Evolutionary conservation across 2,329 filamentous ascomycete species (phyloP).

Genomic region (Xylaria digitata): DNA sequence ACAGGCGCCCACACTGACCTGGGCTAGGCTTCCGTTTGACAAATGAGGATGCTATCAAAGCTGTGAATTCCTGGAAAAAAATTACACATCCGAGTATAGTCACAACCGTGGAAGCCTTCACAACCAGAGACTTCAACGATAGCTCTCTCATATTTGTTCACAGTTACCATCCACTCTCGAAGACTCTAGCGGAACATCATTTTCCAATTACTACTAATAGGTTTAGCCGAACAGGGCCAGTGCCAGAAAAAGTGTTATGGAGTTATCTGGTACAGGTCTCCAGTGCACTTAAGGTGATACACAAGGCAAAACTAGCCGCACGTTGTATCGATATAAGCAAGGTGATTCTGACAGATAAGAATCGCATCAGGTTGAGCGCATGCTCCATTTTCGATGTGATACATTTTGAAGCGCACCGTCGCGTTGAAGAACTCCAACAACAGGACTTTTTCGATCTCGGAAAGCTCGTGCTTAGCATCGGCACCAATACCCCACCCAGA

Average conservation of each 20-base stretch:
- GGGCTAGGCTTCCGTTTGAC: constrained; percentile 80
- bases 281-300: constrained; percentile 87
- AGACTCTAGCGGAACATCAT: constrained; percentile 88
- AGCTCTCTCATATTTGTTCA: constrained; percentile 94
- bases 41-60: constrained; percentile 87
- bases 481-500: constrained; percentile 70
- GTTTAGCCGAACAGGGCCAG: constrained; percentile 58
- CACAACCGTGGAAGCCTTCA: constrained; percentile 90
- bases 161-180: constrained; percentile 91
- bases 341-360: constrained; percentile 89
- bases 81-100: constrained; percentile 86
- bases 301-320: constrained; percentile 82
- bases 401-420: constrained; percentile 77
- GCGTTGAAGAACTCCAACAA: constrained; percentile 81
- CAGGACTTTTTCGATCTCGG: constrained; percentile 90
- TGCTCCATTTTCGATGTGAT: constrained; percentile 92
- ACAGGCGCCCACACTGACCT: constrained; percentile 28
- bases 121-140: constrained; percentile 90
- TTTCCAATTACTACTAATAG: constrained; percentile 65
- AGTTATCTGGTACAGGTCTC: constrained; percentile 92
- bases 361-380: constrained; percentile 86
- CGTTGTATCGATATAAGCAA: constrained; percentile 89
- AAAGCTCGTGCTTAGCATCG: constrained; percentile 83
- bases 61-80: constrained; percentile 89
- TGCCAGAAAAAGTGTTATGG: constrained; percentile 85